Conservation (phyloP, 2,329 filamentous ascomycete genomes). For the Pseudogymnoascus sp. region DNA sequence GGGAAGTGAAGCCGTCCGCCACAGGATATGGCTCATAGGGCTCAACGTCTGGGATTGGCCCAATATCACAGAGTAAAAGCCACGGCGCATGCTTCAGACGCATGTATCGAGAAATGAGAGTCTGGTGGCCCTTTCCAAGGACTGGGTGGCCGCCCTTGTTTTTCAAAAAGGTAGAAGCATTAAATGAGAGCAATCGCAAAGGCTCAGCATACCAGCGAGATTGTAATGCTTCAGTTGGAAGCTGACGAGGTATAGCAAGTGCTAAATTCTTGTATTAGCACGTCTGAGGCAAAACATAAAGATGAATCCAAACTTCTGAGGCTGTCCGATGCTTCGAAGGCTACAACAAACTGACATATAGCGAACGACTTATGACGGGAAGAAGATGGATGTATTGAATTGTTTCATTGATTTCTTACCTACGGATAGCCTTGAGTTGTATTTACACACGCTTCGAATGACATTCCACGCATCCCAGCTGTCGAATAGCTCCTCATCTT, state of each 20-base stretch:
- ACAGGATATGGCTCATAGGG: slow-evolving; percentile 24
- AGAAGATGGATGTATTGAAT: slow-evolving; percentile 17
- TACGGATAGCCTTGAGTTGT: slow-evolving; percentile 72
- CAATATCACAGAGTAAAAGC: slow-evolving; percentile 57
- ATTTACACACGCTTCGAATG: slow-evolving; percentile 78
- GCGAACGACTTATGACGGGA: background rate
- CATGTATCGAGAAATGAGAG: slow-evolving; percentile 57
- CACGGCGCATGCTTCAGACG: slow-evolving; percentile 57
- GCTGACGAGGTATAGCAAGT: slow-evolving; percentile 50
- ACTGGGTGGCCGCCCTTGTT: slow-evolving; percentile 58
- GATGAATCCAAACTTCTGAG: background rate
- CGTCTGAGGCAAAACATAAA: background rate
- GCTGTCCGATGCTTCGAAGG: background rate
- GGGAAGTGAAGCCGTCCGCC: slow-evolving; percentile 32
- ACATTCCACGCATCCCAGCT: slow-evolving; percentile 93
- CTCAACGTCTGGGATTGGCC: slow-evolving; percentile 40
- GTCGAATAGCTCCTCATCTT: slow-evolving; percentile 56
- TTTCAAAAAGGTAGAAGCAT: slow-evolving; percentile 47
- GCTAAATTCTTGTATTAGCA: slow-evolving; percentile 21
- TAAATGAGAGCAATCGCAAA: slow-evolving; percentile 54
- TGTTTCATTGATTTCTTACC: slow-evolving; percentile 54
- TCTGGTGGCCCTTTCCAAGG: slow-evolving; percentile 56
- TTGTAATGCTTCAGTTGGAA: slow-evolving; percentile 56
- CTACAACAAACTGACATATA: background rate
- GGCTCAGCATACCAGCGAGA: slow-evolving; percentile 66